Conservation (phyloP, 176 grass and related monocot species). For the Ensete ventricosum region DNA sequence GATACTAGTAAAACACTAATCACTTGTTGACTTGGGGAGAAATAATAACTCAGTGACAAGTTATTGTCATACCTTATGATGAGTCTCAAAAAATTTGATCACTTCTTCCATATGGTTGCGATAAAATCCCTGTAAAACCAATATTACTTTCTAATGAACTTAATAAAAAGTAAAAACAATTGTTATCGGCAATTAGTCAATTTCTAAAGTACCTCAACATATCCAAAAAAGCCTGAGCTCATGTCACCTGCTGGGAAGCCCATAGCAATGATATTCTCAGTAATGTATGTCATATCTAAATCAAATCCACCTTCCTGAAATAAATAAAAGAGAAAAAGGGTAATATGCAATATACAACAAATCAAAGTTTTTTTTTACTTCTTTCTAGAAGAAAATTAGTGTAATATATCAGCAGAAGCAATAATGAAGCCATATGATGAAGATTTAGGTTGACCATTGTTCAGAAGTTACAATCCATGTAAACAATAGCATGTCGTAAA, state of each 20-base stretch:
- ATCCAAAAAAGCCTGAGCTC: constrained; percentile 98
- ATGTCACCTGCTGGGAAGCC: constrained; percentile 97
- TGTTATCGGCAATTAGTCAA: not conserved
- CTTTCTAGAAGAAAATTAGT: not conserved
- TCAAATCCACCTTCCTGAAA: constrained; percentile 98
- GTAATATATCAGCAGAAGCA: too few species aligned
- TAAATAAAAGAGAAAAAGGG: constrained; percentile 5
- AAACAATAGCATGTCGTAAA: too few species aligned
- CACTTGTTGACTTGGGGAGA: not conserved
- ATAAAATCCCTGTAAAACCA: constrained; percentile 68
- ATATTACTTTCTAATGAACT: not conserved
- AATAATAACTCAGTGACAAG: constrained; percentile 14
- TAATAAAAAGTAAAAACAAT: constrained; percentile 5
- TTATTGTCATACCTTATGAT: constrained; percentile 73
- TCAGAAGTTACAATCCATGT: too few species aligned
- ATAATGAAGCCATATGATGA: too few species aligned
- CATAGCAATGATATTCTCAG: constrained; percentile 99
- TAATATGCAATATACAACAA: not conserved
- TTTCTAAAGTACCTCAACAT: constrained; percentile 75
- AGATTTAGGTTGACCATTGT: too few species aligned
- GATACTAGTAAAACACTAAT: too few species aligned
- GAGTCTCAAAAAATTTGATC: constrained; percentile 95
- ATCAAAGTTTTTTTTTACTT: not conserved
- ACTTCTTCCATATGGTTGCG: constrained; percentile 99
- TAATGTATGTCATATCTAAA: constrained; percentile 99